Evolutionary conservation across 2,329 filamentous ascomycete genomes (phyloP).

Genomic region (Colletotrichum tamarilloi): DNA sequence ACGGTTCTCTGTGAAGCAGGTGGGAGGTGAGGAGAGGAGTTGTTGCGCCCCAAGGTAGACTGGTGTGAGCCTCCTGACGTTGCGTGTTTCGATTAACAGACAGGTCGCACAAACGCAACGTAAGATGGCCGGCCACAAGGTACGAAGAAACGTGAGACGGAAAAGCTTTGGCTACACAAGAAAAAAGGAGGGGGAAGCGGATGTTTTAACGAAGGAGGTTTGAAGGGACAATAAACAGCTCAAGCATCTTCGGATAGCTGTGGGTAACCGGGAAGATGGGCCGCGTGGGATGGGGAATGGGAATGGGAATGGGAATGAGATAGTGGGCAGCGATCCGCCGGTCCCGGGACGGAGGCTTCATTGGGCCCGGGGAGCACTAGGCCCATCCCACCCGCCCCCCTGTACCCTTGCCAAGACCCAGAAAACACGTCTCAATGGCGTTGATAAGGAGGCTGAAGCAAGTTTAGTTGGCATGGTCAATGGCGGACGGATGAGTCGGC

Average conservation of each 20-base stretch:
- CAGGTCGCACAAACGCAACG: neutral
- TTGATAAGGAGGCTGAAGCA: neutral
- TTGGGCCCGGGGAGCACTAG: neutral
- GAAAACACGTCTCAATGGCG: neutral
- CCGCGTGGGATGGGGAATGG: neutral
- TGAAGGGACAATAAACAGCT: neutral
- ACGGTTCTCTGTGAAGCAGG: neutral
- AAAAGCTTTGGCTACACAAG: neutral
- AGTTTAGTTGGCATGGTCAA: neutral
- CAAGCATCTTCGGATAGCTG: neutral
- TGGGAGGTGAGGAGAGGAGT: neutral
- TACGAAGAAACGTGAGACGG: neutral
- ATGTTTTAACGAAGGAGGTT: neutral
- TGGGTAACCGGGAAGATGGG: neutral
- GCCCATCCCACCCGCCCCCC: slow-evolving; percentile 1
- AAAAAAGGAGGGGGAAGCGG: neutral
- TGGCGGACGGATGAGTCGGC: neutral
- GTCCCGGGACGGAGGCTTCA: slow-evolving; percentile 22
- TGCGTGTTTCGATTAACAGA: neutral
- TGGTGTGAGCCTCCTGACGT: neutral
- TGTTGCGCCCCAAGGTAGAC: neutral
- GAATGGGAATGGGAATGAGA: no score
- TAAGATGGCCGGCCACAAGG: neutral
- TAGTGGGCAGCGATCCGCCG: slow-evolving; percentile 8
- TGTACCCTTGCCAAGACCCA: slow-evolving; percentile 22